Percentiles rank a stretch among this genome's conserved stretches.
phyloP scores from a whole-genome alignment of 2,329 filamentous ascomycete species.

The Scedosporium boydii region DNA sequence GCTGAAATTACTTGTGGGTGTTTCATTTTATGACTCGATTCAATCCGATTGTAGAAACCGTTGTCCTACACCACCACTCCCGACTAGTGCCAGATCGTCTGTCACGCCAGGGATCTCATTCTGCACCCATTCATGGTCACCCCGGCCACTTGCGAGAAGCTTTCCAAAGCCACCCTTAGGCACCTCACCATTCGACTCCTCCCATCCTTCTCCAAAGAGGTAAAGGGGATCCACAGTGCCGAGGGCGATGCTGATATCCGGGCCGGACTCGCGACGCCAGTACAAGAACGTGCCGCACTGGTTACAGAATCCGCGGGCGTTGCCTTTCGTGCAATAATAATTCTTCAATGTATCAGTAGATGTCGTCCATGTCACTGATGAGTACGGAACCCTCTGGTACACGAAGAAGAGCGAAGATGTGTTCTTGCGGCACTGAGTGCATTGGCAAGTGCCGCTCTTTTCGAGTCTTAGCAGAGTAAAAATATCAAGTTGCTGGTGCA shows the following conservation, averaged over 20 bases:
- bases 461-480: conserved; percentile 10
- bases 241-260: conserved; percentile 25
- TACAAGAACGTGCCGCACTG: conserved; percentile 38
- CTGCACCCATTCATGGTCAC: conserved; percentile 10
- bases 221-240: conserved; percentile 30
- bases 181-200: conserved; percentile 8
- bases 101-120: conserved; percentile 13
- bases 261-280: conserved; percentile 26
- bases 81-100: conserved; percentile 2
- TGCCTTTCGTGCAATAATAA: conserved; percentile 29
- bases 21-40: too few relatives aligned
- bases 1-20: too few relatives aligned
- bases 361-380: conserved; percentile 25
- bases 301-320: conserved; percentile 38
- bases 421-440: conserved; percentile 44
- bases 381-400: conserved; percentile 26
- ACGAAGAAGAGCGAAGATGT: conserved; percentile 36
- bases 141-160: conserved; percentile 8
- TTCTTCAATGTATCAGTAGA: conserved; percentile 21
- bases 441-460: conserved; percentile 34
- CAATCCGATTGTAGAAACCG: neutral
- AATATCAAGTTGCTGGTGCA: neutral
- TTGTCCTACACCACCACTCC: neutral
- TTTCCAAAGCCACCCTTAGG: conserved; percentile 10
- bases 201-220: conserved; percentile 11